A percentile compares a stretch with the other conserved stretches of the same genome.
phyloP scores from a whole-genome alignment of 306 rosid genomes.

The Cucumis cinereus region DNA sequence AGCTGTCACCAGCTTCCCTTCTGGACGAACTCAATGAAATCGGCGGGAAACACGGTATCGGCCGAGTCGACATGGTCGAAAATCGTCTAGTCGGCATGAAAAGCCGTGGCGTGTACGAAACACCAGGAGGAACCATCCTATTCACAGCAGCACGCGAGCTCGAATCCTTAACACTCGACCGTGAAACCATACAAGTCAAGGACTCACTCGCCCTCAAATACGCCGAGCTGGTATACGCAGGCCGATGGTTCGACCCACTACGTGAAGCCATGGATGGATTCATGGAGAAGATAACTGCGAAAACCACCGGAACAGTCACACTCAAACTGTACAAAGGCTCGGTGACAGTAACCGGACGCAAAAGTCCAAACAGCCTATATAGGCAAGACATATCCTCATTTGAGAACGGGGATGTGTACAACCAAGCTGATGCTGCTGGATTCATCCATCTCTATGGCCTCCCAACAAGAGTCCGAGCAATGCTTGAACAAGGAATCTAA shows the following conservation, averaged over 20 bases:
- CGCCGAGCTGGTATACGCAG: slow-evolving; percentile 89
- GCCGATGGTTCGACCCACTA: slow-evolving; percentile 94
- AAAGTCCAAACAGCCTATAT: slow-evolving; percentile 69
- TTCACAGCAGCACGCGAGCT: slow-evolving; percentile 61
- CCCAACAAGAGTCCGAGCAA: slow-evolving; percentile 77
- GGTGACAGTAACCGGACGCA: slow-evolving; percentile 42
- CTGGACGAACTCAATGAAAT: slow-evolving; percentile 63
- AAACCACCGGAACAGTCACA: slow-evolving; percentile 75
- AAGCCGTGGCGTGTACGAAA: slow-evolving; percentile 91
- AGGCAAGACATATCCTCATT: slow-evolving; percentile 92
- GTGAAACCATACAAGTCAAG: slow-evolving; percentile 66
- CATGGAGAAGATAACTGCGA: slow-evolving; percentile 71
- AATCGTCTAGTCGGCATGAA: slow-evolving; percentile 94
- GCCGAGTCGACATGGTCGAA: slow-evolving; percentile 92
- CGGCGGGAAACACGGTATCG: slow-evolving; percentile 83
- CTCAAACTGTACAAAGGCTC: slow-evolving; percentile 75
- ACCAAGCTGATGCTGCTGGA: slow-evolving; percentile 97
- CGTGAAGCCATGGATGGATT: slow-evolving; percentile 77
- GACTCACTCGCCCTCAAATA: slow-evolving; percentile 70
- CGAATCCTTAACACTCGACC: slow-evolving; percentile 71
- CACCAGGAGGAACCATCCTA: slow-evolving; percentile 94
- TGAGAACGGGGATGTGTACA: slow-evolving; percentile 72
- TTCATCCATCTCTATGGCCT: slow-evolving; percentile 91
- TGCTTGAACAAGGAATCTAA: slow-evolving; percentile 55
- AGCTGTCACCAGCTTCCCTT: slow-evolving; percentile 59